These are phyloP conservation scores for Jamesozyma lodderae DNA, from an alignment of 805 yeast genomes.

Conservation along the genomic window DNA sequence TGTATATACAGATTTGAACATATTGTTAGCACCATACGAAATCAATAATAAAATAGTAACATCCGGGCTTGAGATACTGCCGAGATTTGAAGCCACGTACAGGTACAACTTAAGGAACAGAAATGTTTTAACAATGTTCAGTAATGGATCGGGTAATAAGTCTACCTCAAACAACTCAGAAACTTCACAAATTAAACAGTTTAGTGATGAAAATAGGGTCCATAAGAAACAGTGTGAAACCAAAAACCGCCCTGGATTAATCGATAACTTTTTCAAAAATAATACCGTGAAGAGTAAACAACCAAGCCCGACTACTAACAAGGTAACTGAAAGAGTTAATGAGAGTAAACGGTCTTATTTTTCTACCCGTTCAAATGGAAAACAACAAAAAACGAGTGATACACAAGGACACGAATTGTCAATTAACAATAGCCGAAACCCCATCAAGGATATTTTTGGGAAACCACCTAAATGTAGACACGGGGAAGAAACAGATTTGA, in stretches of 20 bases:
- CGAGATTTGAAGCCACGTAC: slow-evolving; percentile 46
- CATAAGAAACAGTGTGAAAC: slow-evolving; percentile 1
- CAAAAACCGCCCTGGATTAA: slow-evolving; percentile 6
- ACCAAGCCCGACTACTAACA: too few relatives aligned
- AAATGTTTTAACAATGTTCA: slow-evolving; percentile 32
- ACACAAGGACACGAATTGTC: too few relatives aligned
- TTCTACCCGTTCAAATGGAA: too few relatives aligned
- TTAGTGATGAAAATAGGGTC: background rate
- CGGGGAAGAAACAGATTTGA: slow-evolving; percentile 36
- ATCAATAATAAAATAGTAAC: slow-evolving; percentile 2
- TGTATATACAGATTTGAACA: slow-evolving; percentile 56
- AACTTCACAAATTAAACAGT: background rate
- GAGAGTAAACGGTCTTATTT: too few relatives aligned
- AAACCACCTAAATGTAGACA: slow-evolving; percentile 41
- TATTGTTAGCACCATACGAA: background rate
- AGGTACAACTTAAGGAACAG: slow-evolving; percentile 36
- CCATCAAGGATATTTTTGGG: slow-evolving; percentile 18
- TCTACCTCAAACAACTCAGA: background rate
- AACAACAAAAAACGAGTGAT: too few relatives aligned
- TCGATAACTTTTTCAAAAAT: slow-evolving; percentile 7
- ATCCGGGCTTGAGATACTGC: too few relatives aligned
- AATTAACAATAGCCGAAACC: too few relatives aligned
- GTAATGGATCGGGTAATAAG: slow-evolving; percentile 6
- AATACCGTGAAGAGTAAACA: too few relatives aligned
- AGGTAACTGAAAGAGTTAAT: too few relatives aligned